Evolutionary conservation across 2,329 filamentous ascomycete species (phyloP), one percentile per base, ranked within the genome.

Genomic region (Dendryphion nanum): DNA sequence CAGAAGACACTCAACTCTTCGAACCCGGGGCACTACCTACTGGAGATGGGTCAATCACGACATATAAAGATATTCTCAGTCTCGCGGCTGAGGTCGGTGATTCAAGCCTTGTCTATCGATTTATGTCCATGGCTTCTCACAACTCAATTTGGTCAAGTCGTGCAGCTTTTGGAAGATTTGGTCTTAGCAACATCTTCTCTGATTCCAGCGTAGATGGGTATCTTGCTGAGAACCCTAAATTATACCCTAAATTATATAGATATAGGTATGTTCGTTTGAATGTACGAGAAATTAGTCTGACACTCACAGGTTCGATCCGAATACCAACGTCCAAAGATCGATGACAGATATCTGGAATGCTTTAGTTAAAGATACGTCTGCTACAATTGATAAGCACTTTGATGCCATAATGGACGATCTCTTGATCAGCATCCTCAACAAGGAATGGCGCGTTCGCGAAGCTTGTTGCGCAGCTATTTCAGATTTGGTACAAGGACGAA

Each of bases 341-440:
- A 98, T 98, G 93, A 90, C 95, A 40, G 89, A 94, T 46, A 97
- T 98, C 49, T 98, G 93, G 93, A 90, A 86, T 55, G 85, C 91
- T 0, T 71, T 98, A n/a, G 89, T 97, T 37, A 95, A 94, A 59
- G 89, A 97, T 52, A 79, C 88, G 1, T 82, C 80, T 14, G 75
- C 78, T 1, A 86, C 86, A 0, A 79, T 97, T 30, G 83, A 93
- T 47, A 72, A 76, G 14, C 78, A 97, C 64, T 96, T 97, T 57
- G 85, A 95, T 48, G 80, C 81, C 6, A 97, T 98, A 53, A 85
- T 98, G 72, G 75, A 83, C 7, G 93, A 98, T 59, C 71, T 97
- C 5, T 73, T 98, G 20, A 83, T 82, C 51, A 94, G 85, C 57
- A 86, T 97, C 29, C 67, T 97, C 4, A 89, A 88, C 19, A 87